These are phyloP conservation scores for Malania oleifera DNA, from an alignment of 164 flowering plant genomes.

Conservation along the genomic window DNA sequence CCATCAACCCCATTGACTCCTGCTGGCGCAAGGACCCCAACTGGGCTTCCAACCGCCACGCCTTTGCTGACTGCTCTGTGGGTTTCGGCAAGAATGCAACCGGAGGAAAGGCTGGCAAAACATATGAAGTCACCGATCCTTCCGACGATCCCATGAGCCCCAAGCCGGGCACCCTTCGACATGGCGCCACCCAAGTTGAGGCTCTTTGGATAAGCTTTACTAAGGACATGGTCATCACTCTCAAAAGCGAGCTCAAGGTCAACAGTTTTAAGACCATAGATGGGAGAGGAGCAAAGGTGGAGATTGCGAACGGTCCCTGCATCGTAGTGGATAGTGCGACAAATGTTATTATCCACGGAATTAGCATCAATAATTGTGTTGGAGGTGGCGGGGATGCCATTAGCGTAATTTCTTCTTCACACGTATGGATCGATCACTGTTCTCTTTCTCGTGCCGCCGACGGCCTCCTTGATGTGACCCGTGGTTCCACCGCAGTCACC, in stretches of 20 bases:
- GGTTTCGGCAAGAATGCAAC: constrained; percentile 45
- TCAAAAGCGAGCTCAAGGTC: constrained; percentile 41
- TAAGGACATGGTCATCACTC: constrained; percentile 37
- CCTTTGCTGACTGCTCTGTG: constrained; percentile 44
- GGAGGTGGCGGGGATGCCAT: constrained; percentile 69
- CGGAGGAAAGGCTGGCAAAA: constrained; percentile 43
- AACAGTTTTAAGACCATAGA: constrained; percentile 57
- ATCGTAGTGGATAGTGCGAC: constrained; percentile 38
- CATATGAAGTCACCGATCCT: constrained; percentile 41
- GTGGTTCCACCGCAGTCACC: constrained; percentile 53
- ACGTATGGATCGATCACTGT: constrained; percentile 80
- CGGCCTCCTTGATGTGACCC: constrained; percentile 58
- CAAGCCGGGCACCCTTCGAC: constrained; percentile 46
- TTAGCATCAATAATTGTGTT: constrained; percentile 54
- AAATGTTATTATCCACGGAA: constrained; percentile 64
- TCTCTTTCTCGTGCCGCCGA: constrained; percentile 36
- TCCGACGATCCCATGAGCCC: constrained; percentile 42
- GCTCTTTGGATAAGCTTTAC: constrained; percentile 57
- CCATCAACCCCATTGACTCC: constrained; percentile 37
- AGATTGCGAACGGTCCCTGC: constrained; percentile 50
- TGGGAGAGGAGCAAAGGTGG: constrained; percentile 50
- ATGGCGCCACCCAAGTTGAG: constrained; percentile 39
- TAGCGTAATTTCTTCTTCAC: constrained; percentile 31
- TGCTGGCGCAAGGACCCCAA: constrained; percentile 40
- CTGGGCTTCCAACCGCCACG: constrained; percentile 44